Base-by-base conservation (phyloP, 495 filamentous ascomycete species). In the Annulohypoxylon maeteangense region DNA sequence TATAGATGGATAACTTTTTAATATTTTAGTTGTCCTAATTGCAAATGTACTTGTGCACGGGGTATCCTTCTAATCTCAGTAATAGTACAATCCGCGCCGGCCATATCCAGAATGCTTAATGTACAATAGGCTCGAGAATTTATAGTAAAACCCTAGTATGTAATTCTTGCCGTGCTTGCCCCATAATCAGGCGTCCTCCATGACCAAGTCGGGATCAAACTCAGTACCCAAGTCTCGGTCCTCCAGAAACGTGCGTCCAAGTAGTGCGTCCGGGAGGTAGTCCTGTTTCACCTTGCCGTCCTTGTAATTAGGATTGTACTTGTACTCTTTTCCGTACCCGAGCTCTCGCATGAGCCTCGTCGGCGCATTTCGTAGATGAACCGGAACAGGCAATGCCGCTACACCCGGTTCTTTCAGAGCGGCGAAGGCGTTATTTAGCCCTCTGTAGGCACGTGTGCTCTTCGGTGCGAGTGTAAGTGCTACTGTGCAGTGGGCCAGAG, bases 341-440 rank as follows among this genome's bases (percentile, higher is more conserved):
- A 98, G 79, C 75, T 98, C 95, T 71, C 92, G 92, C 95, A 99
- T 96, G 71, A 98, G 74, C 73, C 88, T 87, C 6, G 95, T 98
- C 1, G 94, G 94, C 7, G 95, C 95, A 78, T 98, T 98, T 45
- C 95, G 81, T 56, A 99, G 79, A 80, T 99, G 95, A 38, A 96
- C 78, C 22, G 95, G 95, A 10, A 99, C 86, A 0, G 93, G 90
- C 48, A 97, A 70, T 2, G 87, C 87, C 0, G 93, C 94, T 3
- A 95, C 82, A 0, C 93, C 93, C 0, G 93, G 93, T 72, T 97
- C 93, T 47, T 80, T 72, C 55, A 97, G 78, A 0, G 92, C 90
- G 0, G 89, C 86, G 73, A 90, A 90, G 0, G 90, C 94, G 56
- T 91, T 94, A 48, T 88, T 90, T n/a, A 98, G 78, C 0, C 88